Base-by-base conservation (phyloP, 2,329 filamentous ascomycete genomes). In the Colletotrichum paranaense region DNA sequence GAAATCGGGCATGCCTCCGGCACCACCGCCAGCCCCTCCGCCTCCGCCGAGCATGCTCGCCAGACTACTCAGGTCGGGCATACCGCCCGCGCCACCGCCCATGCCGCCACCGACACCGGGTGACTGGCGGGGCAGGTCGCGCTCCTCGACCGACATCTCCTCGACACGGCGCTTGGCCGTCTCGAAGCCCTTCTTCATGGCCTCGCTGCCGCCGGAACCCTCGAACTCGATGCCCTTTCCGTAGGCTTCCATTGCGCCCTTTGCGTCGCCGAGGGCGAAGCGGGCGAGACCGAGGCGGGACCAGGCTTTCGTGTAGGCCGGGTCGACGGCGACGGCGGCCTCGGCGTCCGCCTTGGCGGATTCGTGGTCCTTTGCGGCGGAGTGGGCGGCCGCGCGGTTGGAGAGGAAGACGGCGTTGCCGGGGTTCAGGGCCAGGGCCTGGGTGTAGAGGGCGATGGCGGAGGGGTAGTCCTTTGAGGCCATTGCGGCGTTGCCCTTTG, bases 261-360 rank as follows among this genome's bases (percentile, higher is more conserved):
- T 92, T 69, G 95, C 93, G 80, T 99, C 96, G 42, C 95, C 96
- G 64, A 98, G 90, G 19, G 96, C 96, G 84, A 96, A 99, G 74
- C 93, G 91, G 56, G 97, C 97, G 52, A 98, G 92, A 24, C 97
- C 97, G 24, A 99, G 89, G 74, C 97, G 91, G 78, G 94, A 97
- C 97, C 97, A 99, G 19, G 95, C 97, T 87, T 99, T 98, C 77
- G 95, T 97, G 88, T 98, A 99, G 82, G 91, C 92, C 14, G 97
- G 95, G 83, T 99, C 97, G 67, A 95, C 90, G 70, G 91, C 90
- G 68, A 97, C 94, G 68, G 97, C 97, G 76, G 97, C 90, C 86
- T 98, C 96, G 59, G 97, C 97, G 82, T 99, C 97, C 74, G 92
- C 88, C 78, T 91, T 92, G 14, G 97, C 97, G 75, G 93, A 92